These are phyloP conservation scores for Oryza glaberrima DNA, from an alignment of 176 grass and related monocot genomes.

Conservation along the genomic window DNA sequence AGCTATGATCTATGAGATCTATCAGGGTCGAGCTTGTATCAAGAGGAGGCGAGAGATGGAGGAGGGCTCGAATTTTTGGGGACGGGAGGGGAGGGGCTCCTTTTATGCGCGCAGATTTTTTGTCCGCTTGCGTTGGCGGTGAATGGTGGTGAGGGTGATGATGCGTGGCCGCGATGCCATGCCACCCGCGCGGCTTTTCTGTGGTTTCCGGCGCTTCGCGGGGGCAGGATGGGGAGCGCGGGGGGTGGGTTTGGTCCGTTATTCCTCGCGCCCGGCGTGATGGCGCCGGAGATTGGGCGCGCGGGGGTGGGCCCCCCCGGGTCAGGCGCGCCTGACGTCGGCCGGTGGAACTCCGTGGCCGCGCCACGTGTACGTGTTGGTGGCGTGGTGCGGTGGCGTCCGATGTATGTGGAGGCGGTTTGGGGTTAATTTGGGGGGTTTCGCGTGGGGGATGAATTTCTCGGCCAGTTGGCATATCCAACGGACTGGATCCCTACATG, in stretches of 20 bases:
- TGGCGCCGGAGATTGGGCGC: slow-evolving; percentile 16
- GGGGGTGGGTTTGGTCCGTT: slow-evolving; percentile 24
- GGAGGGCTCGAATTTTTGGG: slow-evolving; percentile 63
- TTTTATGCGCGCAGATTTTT: slow-evolving; percentile 65
- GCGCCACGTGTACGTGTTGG: slow-evolving; percentile 34
- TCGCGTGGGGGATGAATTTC: not conserved
- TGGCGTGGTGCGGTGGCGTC: not conserved
- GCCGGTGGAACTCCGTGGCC: slow-evolving; percentile 14
- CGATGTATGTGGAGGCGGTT: not conserved
- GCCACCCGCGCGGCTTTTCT: not conserved
- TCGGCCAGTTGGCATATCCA: not conserved
- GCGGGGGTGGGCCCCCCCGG: too few relatives aligned
- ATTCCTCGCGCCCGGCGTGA: slow-evolving; percentile 27
- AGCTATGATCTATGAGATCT: not conserved
- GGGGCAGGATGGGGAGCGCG: not conserved
- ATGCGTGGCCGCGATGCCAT: not conserved
- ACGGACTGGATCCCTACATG: not conserved
- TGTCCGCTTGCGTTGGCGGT: slow-evolving; percentile 35
- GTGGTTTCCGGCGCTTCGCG: slow-evolving; percentile 2
- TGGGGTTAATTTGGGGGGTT: not conserved
- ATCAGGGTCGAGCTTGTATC: not conserved
- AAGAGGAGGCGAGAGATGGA: slow-evolving; percentile 18
- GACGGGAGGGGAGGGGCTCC: slow-evolving; percentile 45
- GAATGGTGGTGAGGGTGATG: not conserved
- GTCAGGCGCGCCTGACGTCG: slow-evolving; percentile 9